Conservation (phyloP, 345 rosid genomes). For the Arabis alpina region DNA sequence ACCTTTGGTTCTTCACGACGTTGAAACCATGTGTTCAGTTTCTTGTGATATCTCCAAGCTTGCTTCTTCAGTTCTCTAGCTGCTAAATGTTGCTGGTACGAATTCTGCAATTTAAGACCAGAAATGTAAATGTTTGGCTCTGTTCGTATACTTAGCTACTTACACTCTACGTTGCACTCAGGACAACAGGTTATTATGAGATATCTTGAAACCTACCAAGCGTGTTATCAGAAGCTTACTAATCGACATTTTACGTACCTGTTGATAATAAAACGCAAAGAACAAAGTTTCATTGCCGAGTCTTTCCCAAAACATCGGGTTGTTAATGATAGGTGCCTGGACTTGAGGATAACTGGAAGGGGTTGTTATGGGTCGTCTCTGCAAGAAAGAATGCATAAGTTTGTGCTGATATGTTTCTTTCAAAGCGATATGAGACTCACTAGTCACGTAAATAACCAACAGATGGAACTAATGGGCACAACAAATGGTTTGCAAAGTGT, state of each 20-base stretch:
- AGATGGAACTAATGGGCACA: neutral
- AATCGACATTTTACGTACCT: slow-evolving; percentile 50
- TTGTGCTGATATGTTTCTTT: neutral
- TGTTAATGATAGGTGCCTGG: slow-evolving; percentile 75
- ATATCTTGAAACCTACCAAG: neutral
- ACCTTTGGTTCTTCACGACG: slow-evolving; percentile 84
- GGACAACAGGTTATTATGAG: too few species aligned
- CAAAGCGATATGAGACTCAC: neutral
- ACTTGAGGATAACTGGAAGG: slow-evolving; percentile 86
- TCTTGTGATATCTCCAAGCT: slow-evolving; percentile 88
- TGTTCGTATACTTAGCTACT: too few species aligned
- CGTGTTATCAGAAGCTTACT: neutral
- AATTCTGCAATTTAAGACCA: slow-evolving; percentile 52
- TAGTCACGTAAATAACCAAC: neutral
- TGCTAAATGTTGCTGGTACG: slow-evolving; percentile 77
- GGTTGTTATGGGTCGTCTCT: slow-evolving; percentile 63
- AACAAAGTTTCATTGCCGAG: slow-evolving; percentile 68
- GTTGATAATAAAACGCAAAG: slow-evolving; percentile 83
- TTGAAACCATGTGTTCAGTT: slow-evolving; percentile 86
- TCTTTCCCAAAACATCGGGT: slow-evolving; percentile 77
- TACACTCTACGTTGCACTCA: too few species aligned
- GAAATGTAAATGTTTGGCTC: neutral
- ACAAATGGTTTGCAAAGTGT: neutral
- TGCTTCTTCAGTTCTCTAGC: slow-evolving; percentile 88
- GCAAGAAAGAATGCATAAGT: slow-evolving; percentile 28